Percentiles rank a stretch among this genome's conserved stretches.
These are phyloP conservation scores for Polymyxa betae DNA, from an alignment of 208 protist species.

Conservation along the genomic window DNA sequence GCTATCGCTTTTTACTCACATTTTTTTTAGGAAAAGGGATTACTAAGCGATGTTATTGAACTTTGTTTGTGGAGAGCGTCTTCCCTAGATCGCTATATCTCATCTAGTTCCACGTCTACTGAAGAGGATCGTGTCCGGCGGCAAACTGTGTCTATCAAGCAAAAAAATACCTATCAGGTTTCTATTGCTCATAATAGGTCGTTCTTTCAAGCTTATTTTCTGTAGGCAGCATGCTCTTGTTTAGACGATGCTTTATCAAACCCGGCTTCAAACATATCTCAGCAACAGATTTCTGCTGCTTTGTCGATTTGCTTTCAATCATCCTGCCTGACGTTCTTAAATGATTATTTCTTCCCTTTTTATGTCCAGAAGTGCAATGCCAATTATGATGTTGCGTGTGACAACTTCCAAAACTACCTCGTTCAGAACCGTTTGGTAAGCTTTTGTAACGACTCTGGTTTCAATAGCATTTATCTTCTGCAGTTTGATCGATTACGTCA, in stretches of 20 bases:
- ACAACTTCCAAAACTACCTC: neutral
- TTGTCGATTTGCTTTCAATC: neutral
- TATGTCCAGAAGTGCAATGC: neutral
- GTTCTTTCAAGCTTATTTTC: neutral
- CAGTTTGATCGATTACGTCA: slow-evolving; percentile 33
- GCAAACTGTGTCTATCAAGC: neutral
- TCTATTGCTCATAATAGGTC: neutral
- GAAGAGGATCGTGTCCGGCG: neutral
- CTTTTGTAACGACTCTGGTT: neutral
- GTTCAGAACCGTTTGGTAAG: neutral
- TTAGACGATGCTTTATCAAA: neutral
- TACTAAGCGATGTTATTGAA: neutral
- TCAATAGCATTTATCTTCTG: neutral
- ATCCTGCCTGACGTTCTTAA: neutral
- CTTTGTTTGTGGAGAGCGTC: neutral
- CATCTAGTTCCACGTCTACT: neutral
- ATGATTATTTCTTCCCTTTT: slow-evolving; percentile 36
- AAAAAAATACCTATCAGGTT: slow-evolving; percentile 21
- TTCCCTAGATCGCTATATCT: neutral
- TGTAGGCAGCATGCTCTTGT: neutral
- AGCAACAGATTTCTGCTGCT: neutral
- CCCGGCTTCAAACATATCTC: neutral
- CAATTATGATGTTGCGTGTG: neutral
- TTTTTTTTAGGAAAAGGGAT: neutral
- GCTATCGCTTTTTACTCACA: neutral